Base-by-base conservation (phyloP, 2,329 filamentous ascomycete genomes). In the Furcasterigmium furcatum region DNA sequence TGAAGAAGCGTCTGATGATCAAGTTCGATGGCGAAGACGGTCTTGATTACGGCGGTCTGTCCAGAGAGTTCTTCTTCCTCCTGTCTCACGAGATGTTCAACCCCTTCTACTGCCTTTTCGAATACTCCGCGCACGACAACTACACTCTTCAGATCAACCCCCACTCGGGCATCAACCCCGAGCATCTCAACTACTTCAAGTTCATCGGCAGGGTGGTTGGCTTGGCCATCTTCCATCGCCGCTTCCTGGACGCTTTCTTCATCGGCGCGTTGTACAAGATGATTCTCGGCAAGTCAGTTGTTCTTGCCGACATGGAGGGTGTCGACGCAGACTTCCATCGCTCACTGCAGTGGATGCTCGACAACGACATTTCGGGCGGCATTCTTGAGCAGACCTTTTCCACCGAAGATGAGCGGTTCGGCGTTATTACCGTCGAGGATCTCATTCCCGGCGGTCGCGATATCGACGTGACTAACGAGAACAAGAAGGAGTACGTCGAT, bases 1-100 rank as follows among this genome's bases (percentile, higher is more conserved):
- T 99, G 52, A 99, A 99, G 84, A 99, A 99, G 74, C 84, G 94
- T 41, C 70, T 99, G 54, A 99, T 99, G 94, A 96, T 99, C 71
- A 99, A 99, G 72, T 99, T 99, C 57, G 94, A 99, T 56, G 94
- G 94, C 41, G 94, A 99, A 72, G 94, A 99, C 60, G 94, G 94
- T 70, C 74, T 99, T 50, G 94, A 99, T 70, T 99, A 99, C 62
- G 94, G 94, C 66, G 94, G 94, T 77, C 79, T 99, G 46, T 99
- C 94, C 29, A 81, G 91, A 80, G 94, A 99, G 70, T 99, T 99
- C 76, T 99, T 99, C 78, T 99, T 99, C 83, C 76, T 99, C 34
- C 82, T 99, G 45, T 97, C 92, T 14, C 94, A 99, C 71, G 94
- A 99, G 74, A 99, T 99, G 94, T 99, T 99, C 75, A 99, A 99